phyloP scores from a whole-genome alignment of 78 protist species.

The Guillardia theta region DNA sequence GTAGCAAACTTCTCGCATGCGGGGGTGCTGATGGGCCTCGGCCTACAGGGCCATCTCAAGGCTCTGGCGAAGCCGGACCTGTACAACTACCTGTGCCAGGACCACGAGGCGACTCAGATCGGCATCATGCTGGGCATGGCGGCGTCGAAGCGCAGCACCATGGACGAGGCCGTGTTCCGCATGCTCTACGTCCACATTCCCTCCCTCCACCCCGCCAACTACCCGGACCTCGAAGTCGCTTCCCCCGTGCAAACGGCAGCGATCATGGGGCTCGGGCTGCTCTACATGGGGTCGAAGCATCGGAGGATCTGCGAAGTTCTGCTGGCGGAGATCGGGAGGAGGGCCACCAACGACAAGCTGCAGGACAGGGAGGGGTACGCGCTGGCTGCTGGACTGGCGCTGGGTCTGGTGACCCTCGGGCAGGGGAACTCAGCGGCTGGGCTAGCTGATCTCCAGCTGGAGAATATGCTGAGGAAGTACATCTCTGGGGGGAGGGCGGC shows the following conservation, averaged over 20 bases:
- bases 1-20: constrained; percentile 44
- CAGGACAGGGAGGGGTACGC: constrained; percentile 71
- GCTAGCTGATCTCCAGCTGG: constrained; percentile 74
- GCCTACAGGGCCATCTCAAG: constrained; percentile 74
- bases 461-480: constrained; percentile 59
- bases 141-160: constrained; percentile 69
- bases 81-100: constrained; percentile 28
- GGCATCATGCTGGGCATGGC: constrained; percentile 72
- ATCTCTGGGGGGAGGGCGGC: neutral
- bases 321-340: constrained; percentile 73
- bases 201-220: constrained; percentile 80
- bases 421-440: constrained; percentile 42
- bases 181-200: constrained; percentile 84
- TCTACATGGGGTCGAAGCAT: constrained; percentile 57
- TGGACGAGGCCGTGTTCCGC: constrained; percentile 69
- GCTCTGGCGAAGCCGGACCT: neutral
- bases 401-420: constrained; percentile 79
- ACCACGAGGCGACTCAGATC: constrained; percentile 31
- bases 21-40: constrained; percentile 81
- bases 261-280: constrained; percentile 83
- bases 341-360: constrained; percentile 57
- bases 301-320: constrained; percentile 79
- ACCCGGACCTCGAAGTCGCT: constrained; percentile 78
- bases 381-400: constrained; percentile 84
- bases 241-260: constrained; percentile 78